A percentile compares a stretch with the other conserved stretches of the same genome.
phyloP scores from a whole-genome alignment of 1,284 basidiomycete species.

The Phenoliferia sp. region DNA sequence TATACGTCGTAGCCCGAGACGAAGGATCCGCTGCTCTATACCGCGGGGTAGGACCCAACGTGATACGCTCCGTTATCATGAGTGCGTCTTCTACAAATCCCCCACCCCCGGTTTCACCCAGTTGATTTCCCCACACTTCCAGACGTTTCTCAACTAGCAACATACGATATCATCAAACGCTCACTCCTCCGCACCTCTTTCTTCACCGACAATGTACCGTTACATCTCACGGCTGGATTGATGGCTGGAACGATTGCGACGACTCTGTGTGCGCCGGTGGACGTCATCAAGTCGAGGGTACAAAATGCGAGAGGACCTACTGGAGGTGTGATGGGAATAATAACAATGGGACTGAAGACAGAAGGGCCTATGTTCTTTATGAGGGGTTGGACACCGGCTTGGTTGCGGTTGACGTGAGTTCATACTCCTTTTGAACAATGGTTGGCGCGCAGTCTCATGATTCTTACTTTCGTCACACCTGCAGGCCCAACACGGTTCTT shows the following conservation, averaged over 20 bases:
- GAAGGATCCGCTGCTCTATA: neutral
- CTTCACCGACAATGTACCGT: constrained; percentile 2
- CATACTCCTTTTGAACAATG: neutral
- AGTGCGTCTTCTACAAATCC: neutral
- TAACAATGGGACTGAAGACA: neutral
- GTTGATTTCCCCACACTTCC: neutral
- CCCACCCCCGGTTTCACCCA: neutral
- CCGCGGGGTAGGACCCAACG: constrained; percentile 1
- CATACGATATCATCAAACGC: neutral
- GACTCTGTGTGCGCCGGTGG: neutral
- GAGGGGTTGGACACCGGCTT: neutral
- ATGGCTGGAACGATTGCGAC: neutral
- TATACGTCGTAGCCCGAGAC: neutral
- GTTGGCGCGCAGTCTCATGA: neutral
- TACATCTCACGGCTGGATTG: neutral
- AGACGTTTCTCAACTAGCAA: neutral
- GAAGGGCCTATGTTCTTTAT: neutral
- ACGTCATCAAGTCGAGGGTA: neutral
- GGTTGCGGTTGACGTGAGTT: constrained; percentile 2
- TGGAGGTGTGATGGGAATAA: neutral
- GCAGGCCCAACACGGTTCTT: neutral
- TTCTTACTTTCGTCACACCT: neutral
- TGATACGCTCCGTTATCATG: neutral
- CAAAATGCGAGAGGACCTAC: neutral
- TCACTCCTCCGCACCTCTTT: neutral